phyloP scores from a whole-genome alignment of 495 filamentous ascomycete species.

The Astrocystis sublimbata region DNA sequence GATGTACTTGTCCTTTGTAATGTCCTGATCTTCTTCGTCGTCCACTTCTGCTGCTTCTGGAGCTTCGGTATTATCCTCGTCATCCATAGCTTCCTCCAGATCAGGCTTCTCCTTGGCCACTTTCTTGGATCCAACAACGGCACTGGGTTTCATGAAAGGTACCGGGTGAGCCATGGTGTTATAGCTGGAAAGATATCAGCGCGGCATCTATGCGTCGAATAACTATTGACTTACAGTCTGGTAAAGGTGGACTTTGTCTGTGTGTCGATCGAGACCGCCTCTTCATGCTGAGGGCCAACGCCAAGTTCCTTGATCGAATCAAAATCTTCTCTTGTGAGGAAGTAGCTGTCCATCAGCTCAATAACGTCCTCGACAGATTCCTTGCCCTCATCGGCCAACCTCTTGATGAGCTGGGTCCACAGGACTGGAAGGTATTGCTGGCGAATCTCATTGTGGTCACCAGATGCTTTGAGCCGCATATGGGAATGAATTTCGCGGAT shows the following conservation, averaged over 20 bases:
- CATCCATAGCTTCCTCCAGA: conserved; percentile 93
- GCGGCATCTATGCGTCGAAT: not conserved
- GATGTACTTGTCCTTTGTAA: conserved; percentile 95
- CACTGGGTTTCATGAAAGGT: conserved; percentile 93
- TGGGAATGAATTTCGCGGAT: conserved; percentile 96
- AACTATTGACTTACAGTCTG: conserved; percentile 58
- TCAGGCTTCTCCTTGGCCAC: conserved; percentile 79
- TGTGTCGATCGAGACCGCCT: conserved; percentile 72
- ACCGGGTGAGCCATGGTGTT: conserved; percentile 84
- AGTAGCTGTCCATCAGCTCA: conserved; percentile 95
- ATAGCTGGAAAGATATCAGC: conserved; percentile 56
- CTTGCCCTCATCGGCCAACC: conserved; percentile 70
- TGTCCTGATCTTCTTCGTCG: conserved; percentile 70
- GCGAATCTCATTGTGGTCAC: conserved; percentile 91
- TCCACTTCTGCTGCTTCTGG: conserved; percentile 59
- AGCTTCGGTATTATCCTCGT: conserved; percentile 76
- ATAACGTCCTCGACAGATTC: conserved; percentile 72
- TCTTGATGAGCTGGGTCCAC: conserved; percentile 78
- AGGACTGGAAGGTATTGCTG: conserved; percentile 90
- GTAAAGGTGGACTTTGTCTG: conserved; percentile 90
- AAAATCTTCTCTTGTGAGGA: conserved; percentile 91
- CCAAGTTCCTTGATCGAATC: conserved; percentile 91
- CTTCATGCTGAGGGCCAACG: conserved; percentile 77
- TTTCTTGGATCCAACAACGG: conserved; percentile 67
- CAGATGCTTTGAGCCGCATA: conserved; percentile 88